These are phyloP conservation scores for Pseudogymnoascus sp. DNA, from an alignment of 2,329 filamentous ascomycete species.

Conservation along the genomic window DNA sequence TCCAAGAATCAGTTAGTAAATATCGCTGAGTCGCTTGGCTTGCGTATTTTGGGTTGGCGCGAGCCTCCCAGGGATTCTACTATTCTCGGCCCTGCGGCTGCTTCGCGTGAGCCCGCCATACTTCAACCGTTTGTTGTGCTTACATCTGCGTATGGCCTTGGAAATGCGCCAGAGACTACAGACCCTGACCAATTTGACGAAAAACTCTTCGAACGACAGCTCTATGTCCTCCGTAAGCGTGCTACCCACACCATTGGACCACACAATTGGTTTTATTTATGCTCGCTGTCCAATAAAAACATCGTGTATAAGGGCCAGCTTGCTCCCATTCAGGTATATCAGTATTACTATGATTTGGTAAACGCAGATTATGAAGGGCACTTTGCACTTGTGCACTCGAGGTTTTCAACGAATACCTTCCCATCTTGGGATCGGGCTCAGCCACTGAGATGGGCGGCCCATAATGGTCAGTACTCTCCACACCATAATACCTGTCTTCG, in stretches of 20 bases:
- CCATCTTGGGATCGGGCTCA: slow-evolving; percentile 97
- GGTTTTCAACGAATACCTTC: slow-evolving; percentile 97
- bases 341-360: slow-evolving; percentile 95
- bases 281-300: slow-evolving; percentile 91
- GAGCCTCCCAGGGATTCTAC: slow-evolving; percentile 89
- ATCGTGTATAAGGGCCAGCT: slow-evolving; percentile 99
- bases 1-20: slow-evolving; percentile 92
- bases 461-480: slow-evolving; percentile 60
- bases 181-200: slow-evolving; percentile 78
- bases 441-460: slow-evolving; percentile 90
- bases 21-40: slow-evolving; percentile 75
- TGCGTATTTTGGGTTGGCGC: slow-evolving; percentile 93
- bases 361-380: slow-evolving; percentile 96
- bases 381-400: slow-evolving; percentile 92
- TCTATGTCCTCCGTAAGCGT: slow-evolving; percentile 91
- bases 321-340: slow-evolving; percentile 89
- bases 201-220: slow-evolving; percentile 79
- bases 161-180: slow-evolving; percentile 67
- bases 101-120: slow-evolving; percentile 90
- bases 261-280: slow-evolving; percentile 98
- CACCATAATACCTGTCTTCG: slow-evolving; percentile 19
- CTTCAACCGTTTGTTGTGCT: slow-evolving; percentile 93
- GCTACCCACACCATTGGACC: slow-evolving; percentile 90
- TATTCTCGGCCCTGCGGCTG: slow-evolving; percentile 83
- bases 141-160: slow-evolving; percentile 73